Evolutionary conservation across 768 basidiomycete species (phyloP), one percentile per base, ranked within the genome.

Genomic region (Russula vinacea): DNA sequence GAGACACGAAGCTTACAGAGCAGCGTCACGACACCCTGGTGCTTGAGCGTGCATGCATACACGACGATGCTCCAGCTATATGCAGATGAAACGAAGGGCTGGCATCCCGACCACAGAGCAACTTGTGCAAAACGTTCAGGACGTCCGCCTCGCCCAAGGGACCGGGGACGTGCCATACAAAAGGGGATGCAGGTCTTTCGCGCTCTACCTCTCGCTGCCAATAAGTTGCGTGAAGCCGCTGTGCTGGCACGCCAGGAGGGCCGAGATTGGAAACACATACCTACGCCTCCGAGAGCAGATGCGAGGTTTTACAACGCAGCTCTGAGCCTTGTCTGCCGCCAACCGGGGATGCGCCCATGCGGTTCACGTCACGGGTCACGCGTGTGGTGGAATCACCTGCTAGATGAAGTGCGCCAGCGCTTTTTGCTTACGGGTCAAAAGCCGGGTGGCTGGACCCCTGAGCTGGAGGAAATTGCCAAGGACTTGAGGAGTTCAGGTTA

Each of bases 1-100:
- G 86, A 90, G 70, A 73, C 42, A 22, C 71, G 39, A 74, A 73
- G 32, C 90, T 88, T 65, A 40, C 29, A 65, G 55, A 84, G 82
- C 79, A 58, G 69, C 0, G 70, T 72, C 8, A 65, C 59, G 13
- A 51, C 66, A 24, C 84, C 87, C 0, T 94, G 90, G 90, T 78
- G 78, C 58, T 74, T 92, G 22, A 83, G 85, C 9, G 74, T 85
- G 2, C 78, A 85, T 10, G 84, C 87, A 1, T 92, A 90, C 71
- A 92, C 88, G 2, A 75, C 82, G 55, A 89, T 92, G 84, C 71
- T 93, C 61, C 78, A 84, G 53, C 76, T 82, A 37, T 90, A 88
- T 66, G 80, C 76, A 1, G 68, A 71, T 4, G 80, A 83, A 70
- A 79, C 78, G n/a, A 72, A 70, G 50, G 72, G 71, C 16, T 66